Conservation (phyloP, 495 filamentous ascomycete genomes). For the Pyrenula massariospora region DNA sequence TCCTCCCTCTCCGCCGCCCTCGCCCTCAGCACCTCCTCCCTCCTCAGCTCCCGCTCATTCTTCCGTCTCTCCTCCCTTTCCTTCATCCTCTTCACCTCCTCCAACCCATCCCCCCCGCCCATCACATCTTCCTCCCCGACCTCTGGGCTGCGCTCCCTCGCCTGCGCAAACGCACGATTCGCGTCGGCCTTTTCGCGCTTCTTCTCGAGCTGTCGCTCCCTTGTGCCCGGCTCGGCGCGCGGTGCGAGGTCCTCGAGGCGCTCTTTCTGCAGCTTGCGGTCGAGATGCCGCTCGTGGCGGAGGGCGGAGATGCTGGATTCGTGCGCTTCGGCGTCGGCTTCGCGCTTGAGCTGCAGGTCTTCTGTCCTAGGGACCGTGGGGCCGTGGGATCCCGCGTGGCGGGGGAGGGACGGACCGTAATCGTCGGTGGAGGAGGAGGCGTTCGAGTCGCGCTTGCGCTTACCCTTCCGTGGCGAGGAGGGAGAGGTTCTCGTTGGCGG, state of each 20-base stretch:
- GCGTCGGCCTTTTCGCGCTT: constrained; percentile 42
- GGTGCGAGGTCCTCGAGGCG: constrained; percentile 70
- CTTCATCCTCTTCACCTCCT: constrained; percentile 26
- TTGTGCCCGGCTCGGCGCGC: constrained; percentile 73
- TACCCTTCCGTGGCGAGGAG: constrained; percentile 5
- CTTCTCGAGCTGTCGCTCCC: constrained; percentile 82
- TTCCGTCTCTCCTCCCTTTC: constrained; percentile 29
- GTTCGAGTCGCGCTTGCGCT: constrained; percentile 22
- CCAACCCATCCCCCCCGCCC: constrained; percentile 25
- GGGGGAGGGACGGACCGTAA: constrained; percentile 62
- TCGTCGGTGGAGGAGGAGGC: constrained; percentile 47
- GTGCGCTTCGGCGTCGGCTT: constrained; percentile 38
- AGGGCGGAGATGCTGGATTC: constrained; percentile 27
- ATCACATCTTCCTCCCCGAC: constrained; percentile 13
- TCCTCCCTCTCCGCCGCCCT: constrained; percentile 30
- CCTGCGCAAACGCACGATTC: constrained; percentile 33
- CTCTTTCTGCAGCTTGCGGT: constrained; percentile 48
- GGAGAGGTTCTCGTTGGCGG: constrained; percentile 14
- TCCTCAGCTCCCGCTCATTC: constrained; percentile 28
- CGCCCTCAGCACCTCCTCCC: constrained; percentile 30
- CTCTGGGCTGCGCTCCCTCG: constrained; percentile 25
- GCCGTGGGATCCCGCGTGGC: constrained; percentile 31
- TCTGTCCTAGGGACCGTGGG: constrained; percentile 64
- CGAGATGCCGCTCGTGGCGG: constrained; percentile 45
- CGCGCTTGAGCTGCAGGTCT: constrained; percentile 61